phyloP scores from a whole-genome alignment of 73 alveolate genomes.

The Uronychia binucleata region DNA sequence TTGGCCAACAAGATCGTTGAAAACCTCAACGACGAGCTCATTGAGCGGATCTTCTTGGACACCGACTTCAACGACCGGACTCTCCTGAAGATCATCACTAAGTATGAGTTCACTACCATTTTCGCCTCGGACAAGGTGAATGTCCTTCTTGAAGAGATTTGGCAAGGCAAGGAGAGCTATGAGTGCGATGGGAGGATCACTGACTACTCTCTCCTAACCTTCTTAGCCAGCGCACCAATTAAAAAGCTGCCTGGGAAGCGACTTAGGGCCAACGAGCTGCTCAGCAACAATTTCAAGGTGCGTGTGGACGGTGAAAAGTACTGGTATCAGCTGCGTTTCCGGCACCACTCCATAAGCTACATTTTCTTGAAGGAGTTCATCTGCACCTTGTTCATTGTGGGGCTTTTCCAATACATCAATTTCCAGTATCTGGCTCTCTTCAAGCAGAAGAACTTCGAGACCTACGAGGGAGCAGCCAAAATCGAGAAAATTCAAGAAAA shows the following conservation, averaged over 20 bases:
- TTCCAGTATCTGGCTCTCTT: conserved; percentile 51
- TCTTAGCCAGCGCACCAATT: conserved; percentile 16
- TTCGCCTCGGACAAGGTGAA: conserved; percentile 45
- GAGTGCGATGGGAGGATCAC: conserved; percentile 62
- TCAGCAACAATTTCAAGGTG: conserved; percentile 21
- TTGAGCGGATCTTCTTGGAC: conserved; percentile 42
- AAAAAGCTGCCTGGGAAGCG: conserved; percentile 46
- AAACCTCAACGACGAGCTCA: conserved; percentile 15
- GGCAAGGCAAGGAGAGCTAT: conserved; percentile 64
- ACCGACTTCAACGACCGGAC: conserved; percentile 59
- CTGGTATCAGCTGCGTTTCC: conserved; percentile 27
- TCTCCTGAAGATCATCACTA: conserved; percentile 54
- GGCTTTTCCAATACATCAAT: conserved; percentile 37
- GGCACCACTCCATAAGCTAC: conserved; percentile 22
- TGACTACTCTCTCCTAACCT: conserved; percentile 47
- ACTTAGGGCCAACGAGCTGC: conserved; percentile 19
- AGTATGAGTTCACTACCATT: conserved; percentile 32
- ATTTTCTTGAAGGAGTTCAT: conserved; percentile 41
- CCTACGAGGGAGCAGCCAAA: conserved; percentile 1
- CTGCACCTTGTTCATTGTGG: conserved; percentile 40
- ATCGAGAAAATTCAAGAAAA: conserved; percentile 9
- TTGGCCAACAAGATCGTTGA: background rate
- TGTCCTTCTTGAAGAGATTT: conserved; percentile 55
- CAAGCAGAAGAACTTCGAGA: conserved; percentile 12
- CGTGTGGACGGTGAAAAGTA: conserved; percentile 15